Conservation (phyloP, 169 alveolate species). For the Eimeria falciformis region DNA sequence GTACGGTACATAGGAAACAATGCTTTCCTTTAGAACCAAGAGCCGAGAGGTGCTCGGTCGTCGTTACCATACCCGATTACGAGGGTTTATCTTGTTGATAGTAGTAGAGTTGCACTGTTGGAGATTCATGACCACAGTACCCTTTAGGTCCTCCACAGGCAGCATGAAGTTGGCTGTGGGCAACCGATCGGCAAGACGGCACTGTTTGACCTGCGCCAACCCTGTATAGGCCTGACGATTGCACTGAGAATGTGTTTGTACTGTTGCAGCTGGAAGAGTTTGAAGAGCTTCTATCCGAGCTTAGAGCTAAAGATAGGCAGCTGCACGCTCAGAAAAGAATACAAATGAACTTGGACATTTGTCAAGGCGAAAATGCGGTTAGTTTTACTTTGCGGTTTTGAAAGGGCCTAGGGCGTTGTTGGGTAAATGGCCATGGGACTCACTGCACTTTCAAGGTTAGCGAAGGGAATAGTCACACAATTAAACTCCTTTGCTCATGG, state of each 20-base stretch:
- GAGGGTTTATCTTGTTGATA: not conserved
- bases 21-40: not conserved
- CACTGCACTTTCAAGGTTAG: too few relatives aligned
- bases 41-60: not conserved
- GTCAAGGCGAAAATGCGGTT: conserved; percentile 59
- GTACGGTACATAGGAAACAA: not conserved
- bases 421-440: too few relatives aligned
- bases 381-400: not conserved
- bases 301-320: conserved; percentile 22
- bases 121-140: too few relatives aligned
- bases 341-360: conserved; percentile 15
- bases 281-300: conserved; percentile 53
- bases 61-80: not conserved
- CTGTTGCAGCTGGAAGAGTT: conserved; percentile 53
- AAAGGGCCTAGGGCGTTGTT: too few relatives aligned
- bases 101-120: not conserved
- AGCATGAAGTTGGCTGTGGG: too few relatives aligned
- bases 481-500: not conserved
- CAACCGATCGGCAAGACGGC: not conserved
- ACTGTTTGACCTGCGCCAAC: too few relatives aligned
- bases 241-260: too few relatives aligned
- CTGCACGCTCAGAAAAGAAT: conserved; percentile 16
- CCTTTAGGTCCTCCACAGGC: too few relatives aligned
- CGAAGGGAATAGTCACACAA: too few relatives aligned
- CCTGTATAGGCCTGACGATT: not conserved